These are phyloP conservation scores for Hypoxylon sp. DNA, from an alignment of 2,329 filamentous ascomycete species.

Conservation along the genomic window DNA sequence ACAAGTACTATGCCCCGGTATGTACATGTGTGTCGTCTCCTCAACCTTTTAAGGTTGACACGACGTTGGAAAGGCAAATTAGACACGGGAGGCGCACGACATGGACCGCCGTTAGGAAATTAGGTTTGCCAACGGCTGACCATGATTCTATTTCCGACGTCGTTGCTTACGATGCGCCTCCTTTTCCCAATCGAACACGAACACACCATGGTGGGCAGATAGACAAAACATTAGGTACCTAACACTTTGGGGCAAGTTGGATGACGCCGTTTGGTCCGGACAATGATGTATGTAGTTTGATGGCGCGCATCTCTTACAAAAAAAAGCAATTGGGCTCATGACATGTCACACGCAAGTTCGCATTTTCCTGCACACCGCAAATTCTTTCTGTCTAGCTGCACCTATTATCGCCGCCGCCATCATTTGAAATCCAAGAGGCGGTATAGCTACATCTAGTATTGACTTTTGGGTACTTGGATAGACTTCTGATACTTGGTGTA, in stretches of 20 bases:
- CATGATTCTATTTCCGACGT: not conserved
- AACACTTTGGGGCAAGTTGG: not conserved
- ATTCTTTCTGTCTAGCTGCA: not conserved
- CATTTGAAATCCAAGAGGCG: not conserved
- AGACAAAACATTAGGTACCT: too few species aligned
- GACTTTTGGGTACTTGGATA: not conserved
- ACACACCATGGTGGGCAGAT: constrained; percentile 13
- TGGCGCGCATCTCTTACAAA: not conserved
- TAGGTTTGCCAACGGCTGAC: constrained; percentile 4
- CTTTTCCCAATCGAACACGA: not conserved
- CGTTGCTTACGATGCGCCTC: constrained; percentile 5
- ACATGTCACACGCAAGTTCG: not conserved
- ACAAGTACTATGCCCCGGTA: not conserved
- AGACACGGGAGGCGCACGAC: not conserved
- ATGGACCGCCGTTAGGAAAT: constrained; percentile 2
- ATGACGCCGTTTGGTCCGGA: not conserved
- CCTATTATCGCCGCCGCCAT: not conserved
- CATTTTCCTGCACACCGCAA: not conserved
- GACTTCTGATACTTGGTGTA: not conserved
- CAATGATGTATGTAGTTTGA: not conserved
- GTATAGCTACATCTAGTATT: not conserved
- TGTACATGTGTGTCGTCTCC: constrained; percentile 7
- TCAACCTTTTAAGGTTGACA: constrained; percentile 11
- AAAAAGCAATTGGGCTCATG: not conserved
- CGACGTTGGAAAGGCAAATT: not conserved